Evolutionary conservation across 257 asterid genomes (phyloP), one percentile per base, ranked within the genome.

Genomic region (Echium plantagineum): DNA sequence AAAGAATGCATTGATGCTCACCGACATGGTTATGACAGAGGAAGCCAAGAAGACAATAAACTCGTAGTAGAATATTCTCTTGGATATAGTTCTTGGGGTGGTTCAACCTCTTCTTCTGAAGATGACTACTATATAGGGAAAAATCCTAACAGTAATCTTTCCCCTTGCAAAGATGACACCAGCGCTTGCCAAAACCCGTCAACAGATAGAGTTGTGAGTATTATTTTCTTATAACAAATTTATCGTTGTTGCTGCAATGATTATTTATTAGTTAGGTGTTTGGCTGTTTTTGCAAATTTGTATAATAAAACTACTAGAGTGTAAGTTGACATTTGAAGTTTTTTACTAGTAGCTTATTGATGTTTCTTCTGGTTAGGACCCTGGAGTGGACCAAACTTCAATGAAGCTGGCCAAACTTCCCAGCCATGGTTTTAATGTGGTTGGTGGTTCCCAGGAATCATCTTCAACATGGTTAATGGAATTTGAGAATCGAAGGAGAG

Each of bases 401-500:
- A 67, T 38, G 53, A 59, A 66, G 18, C 30, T 61, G 22, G 74
- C 64, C 48, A 63, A 77, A 58, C 66, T 47, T 54, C 51, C 65
- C 22, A 63, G 58, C 52, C 69, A 59, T 70, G 65, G 57, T 61
- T 56, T 59, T 26, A 63, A 63, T 17, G 53, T 59, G 59, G 75
- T 55, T 26, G 54, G 64, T 63, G 67, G 66, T 35, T 59, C 66
- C 21, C 77, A 69, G 47, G 55, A 65, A 63, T 64, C 81, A 18
- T 60, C 66, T 60, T 62, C 78, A 0, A 75, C 77, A 52, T 82
- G 96, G 94, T 55, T 62, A 10, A 47, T 30, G 9, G 85, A 93
- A 71, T 89, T 86, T 18, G 95, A 81, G 74, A 80, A 71, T 77
- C 84, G 79, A 61, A 86, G 75, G 71, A 71, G 63, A 60, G 84